phyloP scores from a whole-genome alignment of 192 early-diverging fungal species.

The Rhizophagus clarus region DNA sequence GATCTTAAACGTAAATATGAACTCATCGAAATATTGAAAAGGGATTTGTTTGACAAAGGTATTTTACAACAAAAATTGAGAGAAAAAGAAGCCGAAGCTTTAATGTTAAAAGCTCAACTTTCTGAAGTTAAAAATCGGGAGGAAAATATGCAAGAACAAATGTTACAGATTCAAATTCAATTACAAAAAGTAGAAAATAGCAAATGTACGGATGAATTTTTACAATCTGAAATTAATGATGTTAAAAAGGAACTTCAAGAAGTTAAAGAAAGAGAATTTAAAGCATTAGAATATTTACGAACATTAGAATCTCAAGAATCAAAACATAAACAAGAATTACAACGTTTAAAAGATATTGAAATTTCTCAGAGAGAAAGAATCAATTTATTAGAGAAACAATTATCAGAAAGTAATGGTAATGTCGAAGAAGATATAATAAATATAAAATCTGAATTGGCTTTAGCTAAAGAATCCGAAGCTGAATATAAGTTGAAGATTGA shows the following conservation, averaged over 20 bases:
- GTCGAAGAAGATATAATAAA: neutral
- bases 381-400: neutral
- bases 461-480: neutral
- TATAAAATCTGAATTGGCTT: neutral
- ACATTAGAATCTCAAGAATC: neutral
- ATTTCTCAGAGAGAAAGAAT: constrained; percentile 13
- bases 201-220: neutral
- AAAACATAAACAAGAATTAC: constrained; percentile 7
- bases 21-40: constrained; percentile 26
- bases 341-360: neutral
- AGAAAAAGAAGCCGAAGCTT: constrained; percentile 18
- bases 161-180: constrained; percentile 14
- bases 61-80: constrained; percentile 16
- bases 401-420: neutral
- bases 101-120: constrained; percentile 5
- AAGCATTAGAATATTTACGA: neutral
- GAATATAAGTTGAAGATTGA: neutral
- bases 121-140: constrained; percentile 10
- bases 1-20: constrained; percentile 30
- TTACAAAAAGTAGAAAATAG: neutral
- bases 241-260: constrained; percentile 7
- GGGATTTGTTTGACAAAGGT: constrained; percentile 19
- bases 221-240: constrained; percentile 3
- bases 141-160: constrained; percentile 3
- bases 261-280: neutral